phyloP scores from a whole-genome alignment of 495 filamentous ascomycete genomes.

The Pseudoneurospora amorphoporcata region DNA sequence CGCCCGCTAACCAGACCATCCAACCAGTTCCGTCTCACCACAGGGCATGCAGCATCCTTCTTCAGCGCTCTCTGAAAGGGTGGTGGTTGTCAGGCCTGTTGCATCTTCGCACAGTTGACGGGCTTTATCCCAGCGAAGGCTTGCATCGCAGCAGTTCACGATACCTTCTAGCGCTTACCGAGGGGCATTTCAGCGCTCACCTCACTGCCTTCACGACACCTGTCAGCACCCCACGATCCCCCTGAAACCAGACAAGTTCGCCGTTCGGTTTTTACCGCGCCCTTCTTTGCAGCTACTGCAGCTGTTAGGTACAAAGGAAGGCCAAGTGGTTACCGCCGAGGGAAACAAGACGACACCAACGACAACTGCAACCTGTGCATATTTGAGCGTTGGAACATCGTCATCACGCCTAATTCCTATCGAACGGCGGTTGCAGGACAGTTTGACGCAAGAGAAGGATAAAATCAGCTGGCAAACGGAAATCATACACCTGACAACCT shows the following conservation, averaged over 20 bases:
- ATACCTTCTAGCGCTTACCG: background rate
- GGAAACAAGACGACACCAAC: background rate
- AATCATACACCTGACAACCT: background rate
- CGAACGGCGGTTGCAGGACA: background rate
- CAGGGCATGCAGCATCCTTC: background rate
- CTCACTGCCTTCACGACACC: background rate
- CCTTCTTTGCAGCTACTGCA: background rate
- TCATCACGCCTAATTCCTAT: background rate
- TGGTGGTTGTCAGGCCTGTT: background rate
- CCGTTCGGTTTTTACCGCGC: background rate
- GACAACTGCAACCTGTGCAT: background rate
- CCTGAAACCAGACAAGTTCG: background rate
- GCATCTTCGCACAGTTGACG: background rate
- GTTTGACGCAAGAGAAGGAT: background rate
- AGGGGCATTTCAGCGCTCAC: background rate
- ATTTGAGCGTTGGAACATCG: background rate
- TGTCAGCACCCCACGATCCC: background rate
- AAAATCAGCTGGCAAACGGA: background rate
- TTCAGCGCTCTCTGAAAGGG: background rate
- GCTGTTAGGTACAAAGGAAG: background rate
- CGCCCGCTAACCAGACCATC: background rate
- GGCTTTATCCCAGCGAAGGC: background rate
- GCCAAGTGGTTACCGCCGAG: background rate
- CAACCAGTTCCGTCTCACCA: background rate
- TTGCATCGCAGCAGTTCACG: background rate